Evolutionary conservation across 2,329 filamentous ascomycete species (phyloP).

Genomic region (Alternaria viburni): DNA sequence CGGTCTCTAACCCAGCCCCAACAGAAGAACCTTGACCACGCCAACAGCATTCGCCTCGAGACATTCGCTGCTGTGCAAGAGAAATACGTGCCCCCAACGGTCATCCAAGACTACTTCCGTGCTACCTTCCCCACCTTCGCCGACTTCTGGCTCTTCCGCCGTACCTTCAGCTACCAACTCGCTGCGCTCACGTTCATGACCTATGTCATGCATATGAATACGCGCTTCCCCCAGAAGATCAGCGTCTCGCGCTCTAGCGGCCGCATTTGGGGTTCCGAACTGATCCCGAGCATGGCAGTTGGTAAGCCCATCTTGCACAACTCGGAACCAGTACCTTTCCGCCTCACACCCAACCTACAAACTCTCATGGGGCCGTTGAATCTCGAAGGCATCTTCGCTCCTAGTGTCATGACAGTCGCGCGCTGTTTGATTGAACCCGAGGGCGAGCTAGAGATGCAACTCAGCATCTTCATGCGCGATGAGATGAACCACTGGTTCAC

Average conservation of each 20-base stretch:
- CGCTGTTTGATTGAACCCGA: conserved; percentile 86
- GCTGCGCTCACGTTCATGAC: conserved; percentile 98
- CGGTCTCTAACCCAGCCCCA: conserved; percentile 7
- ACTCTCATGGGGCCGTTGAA: conserved; percentile 94
- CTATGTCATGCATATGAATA: conserved; percentile 96
- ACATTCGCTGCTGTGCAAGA: conserved; percentile 95
- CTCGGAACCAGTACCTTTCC: conserved; percentile 94
- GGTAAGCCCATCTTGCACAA: conserved; percentile 92
- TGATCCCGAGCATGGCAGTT: conserved; percentile 87
- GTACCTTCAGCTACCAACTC: conserved; percentile 95
- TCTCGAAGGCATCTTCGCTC: conserved; percentile 95
- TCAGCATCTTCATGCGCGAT: conserved; percentile 93
- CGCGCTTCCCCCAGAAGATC: conserved; percentile 94
- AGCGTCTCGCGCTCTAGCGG: conserved; percentile 83
- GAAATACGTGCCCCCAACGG: conserved; percentile 83
- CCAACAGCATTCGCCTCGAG: conserved; percentile 77
- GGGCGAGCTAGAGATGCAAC: conserved; percentile 87
- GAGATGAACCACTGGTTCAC: conserved; percentile 99
- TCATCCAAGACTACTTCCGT: conserved; percentile 90
- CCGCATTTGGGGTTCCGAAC: conserved; percentile 94
- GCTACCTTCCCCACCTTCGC: conserved; percentile 84
- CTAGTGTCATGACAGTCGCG: conserved; percentile 93
- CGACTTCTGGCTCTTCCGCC: conserved; percentile 98
- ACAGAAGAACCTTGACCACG: conserved; percentile 72
- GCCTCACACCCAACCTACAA: conserved; percentile 94